These are phyloP conservation scores for Fragilaria crotonensis DNA, from an alignment of 108 stramenopile species.

Conservation along the genomic window DNA sequence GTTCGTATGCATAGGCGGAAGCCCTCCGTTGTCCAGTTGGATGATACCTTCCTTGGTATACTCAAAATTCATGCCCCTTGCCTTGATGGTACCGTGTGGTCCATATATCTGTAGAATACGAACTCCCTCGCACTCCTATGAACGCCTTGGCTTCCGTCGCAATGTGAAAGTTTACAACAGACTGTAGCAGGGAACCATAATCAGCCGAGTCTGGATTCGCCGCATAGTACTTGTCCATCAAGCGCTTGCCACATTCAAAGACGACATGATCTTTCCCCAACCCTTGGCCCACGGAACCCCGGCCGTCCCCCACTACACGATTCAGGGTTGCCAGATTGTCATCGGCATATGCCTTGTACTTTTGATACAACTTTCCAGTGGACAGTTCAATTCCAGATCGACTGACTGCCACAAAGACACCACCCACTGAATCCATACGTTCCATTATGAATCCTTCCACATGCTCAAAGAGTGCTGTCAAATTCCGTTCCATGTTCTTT, in stretches of 20 bases:
- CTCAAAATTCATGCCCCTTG: conserved; percentile 31
- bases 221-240: conserved; percentile 27
- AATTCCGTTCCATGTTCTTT: conserved; percentile 43
- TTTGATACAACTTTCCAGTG: not conserved
- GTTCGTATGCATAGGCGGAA: conserved; percentile 32
- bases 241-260: conserved; percentile 54
- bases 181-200: conserved; percentile 39
- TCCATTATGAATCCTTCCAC: conserved; percentile 15
- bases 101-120: conserved; percentile 63
- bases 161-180: conserved; percentile 62
- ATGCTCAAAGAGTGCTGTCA: conserved; percentile 47
- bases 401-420: conserved; percentile 25
- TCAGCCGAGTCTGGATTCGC: conserved; percentile 13
- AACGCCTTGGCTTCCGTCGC: conserved; percentile 44
- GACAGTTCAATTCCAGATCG: conserved; percentile 15
- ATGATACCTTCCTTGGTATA: conserved; percentile 27
- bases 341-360: conserved; percentile 9
- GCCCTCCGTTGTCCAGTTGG: conserved; percentile 27
- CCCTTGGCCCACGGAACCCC: not conserved
- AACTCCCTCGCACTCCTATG: conserved; percentile 51
- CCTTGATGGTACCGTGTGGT: conserved; percentile 57
- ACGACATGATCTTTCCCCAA: conserved; percentile 13
- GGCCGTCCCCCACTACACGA: conserved; percentile 11
- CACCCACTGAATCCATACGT: not conserved
- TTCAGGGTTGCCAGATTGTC: conserved; percentile 37